These are phyloP conservation scores for Acanthamoeba polyphaga DNA, from an alignment of 208 protist species.

Conservation along the genomic window DNA sequence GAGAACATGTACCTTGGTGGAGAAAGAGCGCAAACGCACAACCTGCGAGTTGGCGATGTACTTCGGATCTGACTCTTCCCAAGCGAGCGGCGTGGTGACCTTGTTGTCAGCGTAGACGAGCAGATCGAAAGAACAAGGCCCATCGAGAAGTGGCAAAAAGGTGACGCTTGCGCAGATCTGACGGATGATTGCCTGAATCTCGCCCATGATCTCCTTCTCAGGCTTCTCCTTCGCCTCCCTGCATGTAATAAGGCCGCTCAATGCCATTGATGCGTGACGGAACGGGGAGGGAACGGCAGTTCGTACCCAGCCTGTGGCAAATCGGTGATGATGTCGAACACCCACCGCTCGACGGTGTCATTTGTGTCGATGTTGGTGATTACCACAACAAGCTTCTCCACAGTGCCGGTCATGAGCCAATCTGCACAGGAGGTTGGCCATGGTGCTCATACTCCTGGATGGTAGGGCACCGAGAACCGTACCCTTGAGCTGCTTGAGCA, in stretches of 20 bases:
- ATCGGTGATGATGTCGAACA: slow-evolving; percentile 95
- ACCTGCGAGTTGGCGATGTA: slow-evolving; percentile 94
- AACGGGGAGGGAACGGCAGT: neutral
- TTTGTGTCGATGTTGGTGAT: slow-evolving; percentile 90
- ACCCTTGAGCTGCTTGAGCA: slow-evolving; percentile 95
- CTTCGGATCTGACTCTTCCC: slow-evolving; percentile 97
- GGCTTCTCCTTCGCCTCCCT: slow-evolving; percentile 80
- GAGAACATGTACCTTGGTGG: slow-evolving; percentile 50
- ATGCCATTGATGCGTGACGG: neutral
- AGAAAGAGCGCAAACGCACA: slow-evolving; percentile 96
- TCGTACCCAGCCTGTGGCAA: slow-evolving; percentile 68
- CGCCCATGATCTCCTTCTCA: slow-evolving; percentile 94
- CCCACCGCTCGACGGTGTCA: slow-evolving; percentile 96
- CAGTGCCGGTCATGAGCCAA: slow-evolving; percentile 94
- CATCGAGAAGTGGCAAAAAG: slow-evolving; percentile 96
- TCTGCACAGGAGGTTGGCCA: slow-evolving; percentile 76
- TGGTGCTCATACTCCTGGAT: neutral
- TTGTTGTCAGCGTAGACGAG: slow-evolving; percentile 95
- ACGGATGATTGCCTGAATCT: slow-evolving; percentile 97
- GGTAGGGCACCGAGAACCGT: neutral
- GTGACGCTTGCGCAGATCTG: slow-evolving; percentile 98
- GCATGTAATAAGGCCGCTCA: neutral
- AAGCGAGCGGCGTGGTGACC: slow-evolving; percentile 92
- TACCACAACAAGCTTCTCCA: slow-evolving; percentile 97
- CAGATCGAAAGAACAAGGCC: slow-evolving; percentile 94